Percentiles rank a stretch among this genome's conserved stretches.
These are phyloP conservation scores for Trichocladium antarcticum DNA, from an alignment of 495 filamentous ascomycete genomes.

Conservation along the genomic window DNA sequence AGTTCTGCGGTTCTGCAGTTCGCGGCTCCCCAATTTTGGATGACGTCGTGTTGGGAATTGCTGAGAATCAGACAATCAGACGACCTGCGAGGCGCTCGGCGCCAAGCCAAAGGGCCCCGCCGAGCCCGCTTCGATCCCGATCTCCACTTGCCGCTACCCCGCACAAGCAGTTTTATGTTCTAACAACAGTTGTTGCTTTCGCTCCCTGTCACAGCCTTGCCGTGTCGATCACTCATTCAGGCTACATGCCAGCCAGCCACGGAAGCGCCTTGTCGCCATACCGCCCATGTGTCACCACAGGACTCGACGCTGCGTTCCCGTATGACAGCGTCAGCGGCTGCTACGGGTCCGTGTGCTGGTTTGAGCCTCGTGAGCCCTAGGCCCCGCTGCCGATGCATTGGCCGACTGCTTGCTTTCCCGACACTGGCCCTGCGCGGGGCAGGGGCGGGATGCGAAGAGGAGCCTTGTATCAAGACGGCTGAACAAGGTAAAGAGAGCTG, in stretches of 20 bases:
- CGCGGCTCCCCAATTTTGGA: background rate
- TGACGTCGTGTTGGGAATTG: conserved; percentile 9
- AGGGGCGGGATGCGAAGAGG: background rate
- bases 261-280: too few relatives aligned
- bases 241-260: too few relatives aligned
- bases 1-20: background rate
- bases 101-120: background rate
- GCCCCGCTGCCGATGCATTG: conserved; percentile 2
- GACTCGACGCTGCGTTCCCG: background rate
- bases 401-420: background rate
- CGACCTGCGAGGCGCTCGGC: too few relatives aligned
- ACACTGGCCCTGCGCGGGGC: background rate
- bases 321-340: conserved; percentile 1
- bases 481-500: background rate
- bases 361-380: background rate
- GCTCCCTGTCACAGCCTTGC: too few relatives aligned
- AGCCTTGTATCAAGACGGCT: background rate
- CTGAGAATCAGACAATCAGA: conserved; percentile 7
- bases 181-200: too few relatives aligned
- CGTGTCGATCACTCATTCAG: conserved; percentile 2
- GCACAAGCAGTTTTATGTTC: too few relatives aligned
- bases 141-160: too few relatives aligned
- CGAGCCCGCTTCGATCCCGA: too few relatives aligned
- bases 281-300: background rate
- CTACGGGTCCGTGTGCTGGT: background rate